Evolutionary conservation across 1,284 basidiomycete genomes (phyloP), one percentile per base, ranked within the genome.

Genomic region (Kwoniella shivajii): DNA sequence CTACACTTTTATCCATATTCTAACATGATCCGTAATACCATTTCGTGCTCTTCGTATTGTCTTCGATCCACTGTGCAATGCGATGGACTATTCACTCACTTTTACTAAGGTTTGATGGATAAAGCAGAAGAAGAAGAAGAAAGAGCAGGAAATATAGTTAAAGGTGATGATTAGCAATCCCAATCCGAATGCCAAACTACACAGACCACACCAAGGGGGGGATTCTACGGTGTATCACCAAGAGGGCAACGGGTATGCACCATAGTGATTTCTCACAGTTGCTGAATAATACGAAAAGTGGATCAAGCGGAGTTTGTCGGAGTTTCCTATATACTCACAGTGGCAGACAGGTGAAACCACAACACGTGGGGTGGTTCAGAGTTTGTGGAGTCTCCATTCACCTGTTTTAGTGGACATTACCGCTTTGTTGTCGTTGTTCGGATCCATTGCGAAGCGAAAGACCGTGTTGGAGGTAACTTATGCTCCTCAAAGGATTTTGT

Each of bases 291-390:
- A 33, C 13, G 18, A 9, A 34, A 37, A 52, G 33, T 36, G 34
- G 39, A 55, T 18, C 30, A 22, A 13, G 6, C 63, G 63, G 63
- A 64, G 63, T 62, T 65, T 65, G 56, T 38, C 60, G 63, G 60
- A 37, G 44, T 54, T 64, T 59, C 45, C 18, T 41, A 14, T 2
- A 18, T 11, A 1, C 4, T 18, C 16, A 11, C 1, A 39, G 54
- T 56, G 46, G 54, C 46, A 31, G 16, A 46, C 20, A 31, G 20
- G n/a, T 33, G 18, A 37, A 30, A n/a, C 14, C 22, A 39, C 26
- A n/a, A n/a, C n/a, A n/a, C n/a, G n/a, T n/a, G n/a, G n/a, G n/a
- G n/a, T n/a, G n/a, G n/a, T n/a, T n/a, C n/a, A n/a, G n/a, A 11
- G 24, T 22, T 4, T 41, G 26, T 29, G 37, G 50, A 46, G 44